phyloP scores from a whole-genome alignment of 805 yeast species.

The Cyberlindnera meyerae region DNA sequence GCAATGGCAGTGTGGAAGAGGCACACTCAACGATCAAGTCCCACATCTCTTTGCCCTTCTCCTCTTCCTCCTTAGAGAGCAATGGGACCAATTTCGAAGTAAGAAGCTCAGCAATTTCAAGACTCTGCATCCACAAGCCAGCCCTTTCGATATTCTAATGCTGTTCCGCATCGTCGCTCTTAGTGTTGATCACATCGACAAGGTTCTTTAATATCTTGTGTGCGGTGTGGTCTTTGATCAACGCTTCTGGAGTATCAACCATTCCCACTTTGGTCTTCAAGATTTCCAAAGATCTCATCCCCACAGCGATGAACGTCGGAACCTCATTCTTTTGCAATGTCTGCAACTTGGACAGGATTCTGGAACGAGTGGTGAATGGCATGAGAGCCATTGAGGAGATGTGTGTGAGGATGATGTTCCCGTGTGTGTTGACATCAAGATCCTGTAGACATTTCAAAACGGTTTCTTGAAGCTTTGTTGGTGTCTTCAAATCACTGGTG shows the following conservation, averaged over 20 bases:
- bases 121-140: slow-evolving; percentile 54
- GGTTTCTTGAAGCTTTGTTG: slow-evolving; percentile 59
- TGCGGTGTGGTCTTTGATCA: slow-evolving; percentile 42
- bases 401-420: slow-evolving; percentile 48
- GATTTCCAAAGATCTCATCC: slow-evolving; percentile 42
- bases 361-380: slow-evolving; percentile 57
- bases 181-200: slow-evolving; percentile 45
- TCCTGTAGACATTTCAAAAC: slow-evolving; percentile 46
- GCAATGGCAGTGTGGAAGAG: slow-evolving; percentile 34
- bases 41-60: slow-evolving; percentile 30
- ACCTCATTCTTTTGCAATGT: slow-evolving; percentile 37
- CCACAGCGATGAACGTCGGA: slow-evolving; percentile 60
- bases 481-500: slow-evolving; percentile 47
- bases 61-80: slow-evolving; percentile 9
- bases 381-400: slow-evolving; percentile 47
- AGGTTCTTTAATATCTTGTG: slow-evolving; percentile 44
- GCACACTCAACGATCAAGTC: slow-evolving; percentile 37
- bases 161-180: slow-evolving; percentile 31
- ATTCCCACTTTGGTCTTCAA: slow-evolving; percentile 34
- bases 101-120: slow-evolving; percentile 35
- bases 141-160: slow-evolving; percentile 9
- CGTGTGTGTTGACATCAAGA: slow-evolving; percentile 29
- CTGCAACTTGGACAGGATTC: slow-evolving; percentile 52
- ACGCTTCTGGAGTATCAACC: slow-evolving; percentile 28
- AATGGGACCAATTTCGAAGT: slow-evolving; percentile 27